Percentiles rank a stretch among this genome's conserved stretches.
Evolutionary conservation across 2,329 filamentous ascomycete species (phyloP).

Genomic region (Zasmidium angulare): DNA sequence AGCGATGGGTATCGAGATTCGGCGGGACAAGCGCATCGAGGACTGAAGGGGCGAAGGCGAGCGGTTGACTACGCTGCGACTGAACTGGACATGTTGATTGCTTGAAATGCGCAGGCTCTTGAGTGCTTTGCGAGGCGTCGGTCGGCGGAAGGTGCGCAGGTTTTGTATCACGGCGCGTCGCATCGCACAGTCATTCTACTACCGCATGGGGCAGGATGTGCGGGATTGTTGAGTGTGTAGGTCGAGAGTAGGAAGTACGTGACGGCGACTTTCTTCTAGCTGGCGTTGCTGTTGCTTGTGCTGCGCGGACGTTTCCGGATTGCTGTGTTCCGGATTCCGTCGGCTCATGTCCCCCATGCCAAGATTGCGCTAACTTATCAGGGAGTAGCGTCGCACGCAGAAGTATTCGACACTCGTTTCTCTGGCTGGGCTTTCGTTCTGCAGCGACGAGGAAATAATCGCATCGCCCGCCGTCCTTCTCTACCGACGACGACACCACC

Average conservation of each 20-base stretch:
- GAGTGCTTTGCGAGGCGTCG: conserved; percentile 60
- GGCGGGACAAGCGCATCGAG: conserved; percentile 71
- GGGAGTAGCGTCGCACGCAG: neutral
- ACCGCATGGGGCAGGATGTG: neutral
- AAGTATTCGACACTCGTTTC: neutral
- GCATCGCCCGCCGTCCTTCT: conserved; percentile 1
- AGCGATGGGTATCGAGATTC: conserved; percentile 65
- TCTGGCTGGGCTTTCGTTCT: neutral
- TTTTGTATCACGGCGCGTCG: conserved; percentile 70
- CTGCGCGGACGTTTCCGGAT: neutral
- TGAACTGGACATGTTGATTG: conserved; percentile 45
- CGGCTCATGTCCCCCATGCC: neutral
- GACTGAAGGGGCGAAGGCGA: conserved; percentile 54
- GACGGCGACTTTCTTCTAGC: neutral
- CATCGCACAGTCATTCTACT: conserved; percentile 51
- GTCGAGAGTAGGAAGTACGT: neutral
- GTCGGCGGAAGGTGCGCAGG: conserved; percentile 67
- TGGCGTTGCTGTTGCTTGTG: no score
- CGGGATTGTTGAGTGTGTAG: conserved; percentile 1
- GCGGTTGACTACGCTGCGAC: conserved; percentile 45
- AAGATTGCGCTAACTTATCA: neutral
- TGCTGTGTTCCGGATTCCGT: neutral
- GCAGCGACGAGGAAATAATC: conserved; percentile 16
- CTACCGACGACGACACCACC: conserved; percentile 13
- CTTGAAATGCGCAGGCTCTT: conserved; percentile 46